Evolutionary conservation across 768 basidiomycete genomes (phyloP), one percentile per base, ranked within the genome.

Genomic region (Auriscalpium microsporum): DNA sequence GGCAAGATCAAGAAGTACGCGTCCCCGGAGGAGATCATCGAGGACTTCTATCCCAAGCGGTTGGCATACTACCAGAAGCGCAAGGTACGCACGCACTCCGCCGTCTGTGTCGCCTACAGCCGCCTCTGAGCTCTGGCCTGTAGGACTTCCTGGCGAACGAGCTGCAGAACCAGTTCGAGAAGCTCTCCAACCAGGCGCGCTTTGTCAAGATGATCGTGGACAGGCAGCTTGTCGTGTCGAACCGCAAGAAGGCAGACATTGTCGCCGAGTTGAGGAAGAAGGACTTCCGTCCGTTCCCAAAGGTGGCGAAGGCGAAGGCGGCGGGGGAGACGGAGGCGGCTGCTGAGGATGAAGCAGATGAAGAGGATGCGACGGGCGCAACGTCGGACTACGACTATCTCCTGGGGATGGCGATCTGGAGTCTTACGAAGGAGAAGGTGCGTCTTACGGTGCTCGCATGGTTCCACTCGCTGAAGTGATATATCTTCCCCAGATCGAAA

Each of bases 141-240:
- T 52, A 97, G 94, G 93, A 95, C 67, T 78, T 78, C 69, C 78
- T 94, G 52, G 88, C 92, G 10, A 81, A 81, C 58, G 88, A 94
- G 63, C 75, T 99, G 34, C 87, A 93, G 63, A 73, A 71, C 45
- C 81, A 83, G 42, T 84, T 90, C 57, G 94, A 97, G 65, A 88
- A 82, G 60, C 75, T 97, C 16, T 84, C 83, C 54, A 98, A 98
- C 68, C 96, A 99, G 67, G 95, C 93, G 11, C 87, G 94, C 19
- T 99, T 99, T 71, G 84, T 99, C 50, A 81, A 92, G 69, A 94
- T 97, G 94, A 95, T 98, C 62, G 78, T 98, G 54, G 82, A 86
- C 63, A 89, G 82, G 67, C 74, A 92, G 65, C 79, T 98, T 17
- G 70, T 79, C 33, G 84, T 99, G 23, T 82, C 87, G 11, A 92